Evolutionary conservation across 306 rosid genomes (phyloP), one percentile per base, ranked within the genome.

Genomic region (Rubus parviflorus): DNA sequence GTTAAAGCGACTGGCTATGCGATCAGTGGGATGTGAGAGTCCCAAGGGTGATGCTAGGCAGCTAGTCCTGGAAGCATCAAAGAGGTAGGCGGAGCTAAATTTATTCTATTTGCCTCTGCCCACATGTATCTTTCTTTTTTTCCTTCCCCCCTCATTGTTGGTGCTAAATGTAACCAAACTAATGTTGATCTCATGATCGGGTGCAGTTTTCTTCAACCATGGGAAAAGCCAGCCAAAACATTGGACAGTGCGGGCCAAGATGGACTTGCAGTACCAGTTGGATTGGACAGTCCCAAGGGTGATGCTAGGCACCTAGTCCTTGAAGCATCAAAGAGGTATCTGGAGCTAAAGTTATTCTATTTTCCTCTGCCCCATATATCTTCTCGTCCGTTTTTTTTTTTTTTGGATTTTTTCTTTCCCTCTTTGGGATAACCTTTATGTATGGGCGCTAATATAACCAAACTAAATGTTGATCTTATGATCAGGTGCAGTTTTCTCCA

Each of bases 1-100:
- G 78, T 42, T 79, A 8, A 79, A 65, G 60, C 48, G 58, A 49
- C 16, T 77, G 22, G 58, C 53, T 56, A 45, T 46, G 30, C 81
- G 42, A 40, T 68, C 57, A 15, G 35, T 77, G 38, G n/a, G 67
- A 68, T 23, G 22, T 51, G 80, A 52, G 41, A 52, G 38, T 64
- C 40, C 73, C 51, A 51, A 65, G 37, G 41, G 63, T 16, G 60
- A 38, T 66, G 62, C 61, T 22, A 52, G 56, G n/a, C 47, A 15
- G 6, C 13, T 23, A 5, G 74, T 13, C 20, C 58, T 4, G 25
- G 30, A 71, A 6, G 43, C 5, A 10, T 63, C 72, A 74, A 51
- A 42, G 7, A 60, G 79, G 79, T 75, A 45, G 25, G 48, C 53
- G 7, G 10, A 47, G 42, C 20, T 23, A 69, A 42, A 4, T 14